Conservation (phyloP, 2,329 filamentous ascomycete genomes). For the Colletotrichum tanaceti region DNA sequence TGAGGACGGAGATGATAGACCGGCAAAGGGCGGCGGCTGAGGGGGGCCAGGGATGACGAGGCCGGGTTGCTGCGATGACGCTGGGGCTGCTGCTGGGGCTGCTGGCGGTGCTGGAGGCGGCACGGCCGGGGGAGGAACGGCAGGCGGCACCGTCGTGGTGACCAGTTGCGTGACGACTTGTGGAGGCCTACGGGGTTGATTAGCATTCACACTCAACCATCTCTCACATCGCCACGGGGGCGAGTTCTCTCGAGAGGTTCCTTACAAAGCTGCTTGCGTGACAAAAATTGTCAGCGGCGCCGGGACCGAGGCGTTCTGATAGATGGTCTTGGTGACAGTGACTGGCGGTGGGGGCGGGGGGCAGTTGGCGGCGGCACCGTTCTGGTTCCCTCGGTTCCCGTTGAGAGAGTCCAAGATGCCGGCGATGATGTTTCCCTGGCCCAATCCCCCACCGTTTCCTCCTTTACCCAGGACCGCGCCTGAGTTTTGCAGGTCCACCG, state of each 20-base stretch:
- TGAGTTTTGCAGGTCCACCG: conserved; percentile 23
- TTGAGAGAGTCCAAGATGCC: conserved; percentile 38
- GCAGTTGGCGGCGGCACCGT: neutral
- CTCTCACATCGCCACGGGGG: neutral
- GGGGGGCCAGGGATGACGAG: conserved; percentile 8
- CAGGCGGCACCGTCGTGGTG: conserved; percentile 35
- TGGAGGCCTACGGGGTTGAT: conserved; percentile 10
- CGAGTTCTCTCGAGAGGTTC: neutral
- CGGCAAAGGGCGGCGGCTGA: conserved; percentile 21
- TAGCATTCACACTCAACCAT: conserved; percentile 4
- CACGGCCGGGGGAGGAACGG: conserved; percentile 22
- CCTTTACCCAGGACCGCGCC: conserved; percentile 5
- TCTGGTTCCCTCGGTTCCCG: conserved; percentile 33
- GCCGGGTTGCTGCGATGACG: conserved; percentile 16
- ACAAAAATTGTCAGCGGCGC: conserved; percentile 35
- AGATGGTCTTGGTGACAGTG: conserved; percentile 31
- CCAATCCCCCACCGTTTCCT: conserved; percentile 8
- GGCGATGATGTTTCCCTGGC: conserved; percentile 33
- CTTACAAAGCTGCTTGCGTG: conserved; percentile 32
- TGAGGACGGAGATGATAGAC: conserved; percentile 21
- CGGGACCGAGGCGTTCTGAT: conserved; percentile 29
- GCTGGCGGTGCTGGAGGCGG: conserved; percentile 15
- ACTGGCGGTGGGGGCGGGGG: conserved; percentile 15
- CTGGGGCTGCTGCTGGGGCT: conserved; percentile 19
- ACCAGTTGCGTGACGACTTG: conserved; percentile 13